Evolutionary conservation across 2,329 filamentous ascomycete species (phyloP).

Genomic region (Penicillium italicum): DNA sequence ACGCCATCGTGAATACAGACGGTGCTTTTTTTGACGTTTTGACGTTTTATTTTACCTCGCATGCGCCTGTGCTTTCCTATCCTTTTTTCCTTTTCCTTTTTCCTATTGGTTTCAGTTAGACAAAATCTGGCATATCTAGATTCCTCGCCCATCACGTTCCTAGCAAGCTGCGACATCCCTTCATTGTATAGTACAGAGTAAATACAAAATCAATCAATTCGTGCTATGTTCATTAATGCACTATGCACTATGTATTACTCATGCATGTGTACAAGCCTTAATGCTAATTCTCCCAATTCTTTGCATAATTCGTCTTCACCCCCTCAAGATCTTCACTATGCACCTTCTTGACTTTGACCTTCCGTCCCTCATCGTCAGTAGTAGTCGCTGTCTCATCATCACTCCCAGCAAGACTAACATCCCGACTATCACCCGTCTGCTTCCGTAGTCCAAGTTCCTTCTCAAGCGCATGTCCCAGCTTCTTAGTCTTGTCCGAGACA

Average conservation of each 20-base stretch:
- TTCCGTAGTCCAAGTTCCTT: conserved; percentile 67
- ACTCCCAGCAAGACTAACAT: conserved; percentile 71
- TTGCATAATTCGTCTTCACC: conserved; percentile 37
- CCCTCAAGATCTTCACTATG: conserved; percentile 37
- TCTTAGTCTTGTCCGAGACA: conserved; percentile 4
- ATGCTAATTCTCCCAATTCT: conserved; percentile 6
- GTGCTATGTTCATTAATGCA: background rate
- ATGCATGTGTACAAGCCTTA: background rate
- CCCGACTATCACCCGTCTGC: conserved; percentile 61
- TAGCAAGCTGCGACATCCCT: background rate
- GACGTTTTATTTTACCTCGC: no score
- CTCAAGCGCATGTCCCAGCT: conserved; percentile 15
- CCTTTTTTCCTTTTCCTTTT: background rate
- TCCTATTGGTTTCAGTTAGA: background rate
- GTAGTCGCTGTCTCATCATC: conserved; percentile 38
- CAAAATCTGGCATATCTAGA: background rate
- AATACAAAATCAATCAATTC: background rate
- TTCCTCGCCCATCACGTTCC: background rate
- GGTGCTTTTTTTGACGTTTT: background rate
- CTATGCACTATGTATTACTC: background rate
- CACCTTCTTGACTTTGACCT: conserved; percentile 24
- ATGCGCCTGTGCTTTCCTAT: background rate
- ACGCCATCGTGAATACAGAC: background rate
- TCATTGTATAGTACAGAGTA: background rate
- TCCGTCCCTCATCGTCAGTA: conserved; percentile 27